phyloP scores from a whole-genome alignment of 495 filamentous ascomycete species.

The Parathielavia appendiculata region DNA sequence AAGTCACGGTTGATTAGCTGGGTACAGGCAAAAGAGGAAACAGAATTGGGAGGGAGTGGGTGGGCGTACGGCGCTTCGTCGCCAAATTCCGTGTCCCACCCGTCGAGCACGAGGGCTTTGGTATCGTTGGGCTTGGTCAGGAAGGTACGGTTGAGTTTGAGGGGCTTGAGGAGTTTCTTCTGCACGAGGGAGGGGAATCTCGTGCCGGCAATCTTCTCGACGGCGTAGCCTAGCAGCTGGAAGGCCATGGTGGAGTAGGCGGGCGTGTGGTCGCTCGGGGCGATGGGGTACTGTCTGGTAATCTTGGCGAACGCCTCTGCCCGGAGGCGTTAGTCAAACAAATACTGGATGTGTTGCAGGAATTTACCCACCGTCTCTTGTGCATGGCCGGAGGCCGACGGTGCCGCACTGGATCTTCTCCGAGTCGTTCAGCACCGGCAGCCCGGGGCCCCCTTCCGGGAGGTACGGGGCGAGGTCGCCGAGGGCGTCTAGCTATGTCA shows the following conservation, averaged over 20 bases:
- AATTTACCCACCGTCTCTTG: constrained; percentile 6
- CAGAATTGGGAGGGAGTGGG: neutral
- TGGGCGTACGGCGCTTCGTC: constrained; percentile 18
- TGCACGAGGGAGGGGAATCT: constrained; percentile 15
- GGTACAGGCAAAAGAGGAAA: neutral
- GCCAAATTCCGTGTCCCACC: constrained; percentile 17
- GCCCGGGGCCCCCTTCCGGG: constrained; percentile 1
- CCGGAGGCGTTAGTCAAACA: neutral
- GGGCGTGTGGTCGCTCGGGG: constrained; percentile 7
- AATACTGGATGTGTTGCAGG: no score
- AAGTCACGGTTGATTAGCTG: neutral
- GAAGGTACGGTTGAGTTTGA: constrained; percentile 19
- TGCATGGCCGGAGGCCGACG: constrained; percentile 5
- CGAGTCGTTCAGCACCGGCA: constrained; percentile 9
- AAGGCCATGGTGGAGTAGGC: constrained; percentile 25
- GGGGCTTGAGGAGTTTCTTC: constrained; percentile 13
- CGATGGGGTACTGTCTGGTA: neutral
- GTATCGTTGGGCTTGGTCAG: constrained; percentile 12
- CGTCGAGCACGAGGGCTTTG: constrained; percentile 4
- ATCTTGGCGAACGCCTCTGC: constrained; percentile 11
- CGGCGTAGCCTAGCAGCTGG: constrained; percentile 23
- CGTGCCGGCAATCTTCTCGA: constrained; percentile 17
- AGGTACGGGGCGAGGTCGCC: constrained; percentile 1
- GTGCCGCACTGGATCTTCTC: constrained; percentile 14
- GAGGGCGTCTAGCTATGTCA: constrained; percentile 3